Base-by-base conservation (phyloP, 2,329 filamentous ascomycete genomes). In the Lanzia echinophila region DNA sequence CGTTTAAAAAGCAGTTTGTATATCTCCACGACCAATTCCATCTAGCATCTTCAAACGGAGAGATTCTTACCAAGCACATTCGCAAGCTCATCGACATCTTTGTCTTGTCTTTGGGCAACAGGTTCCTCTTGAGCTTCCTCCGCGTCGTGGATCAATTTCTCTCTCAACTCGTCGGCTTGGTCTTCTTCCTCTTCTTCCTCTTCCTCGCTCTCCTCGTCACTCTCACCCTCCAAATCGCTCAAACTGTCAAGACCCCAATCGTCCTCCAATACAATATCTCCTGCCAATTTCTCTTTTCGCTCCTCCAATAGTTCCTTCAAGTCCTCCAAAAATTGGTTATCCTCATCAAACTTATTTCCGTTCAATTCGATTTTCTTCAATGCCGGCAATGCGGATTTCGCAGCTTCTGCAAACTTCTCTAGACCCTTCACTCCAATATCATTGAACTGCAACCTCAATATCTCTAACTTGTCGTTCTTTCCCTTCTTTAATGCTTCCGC, bases 331-430 rank as follows among this genome's bases (percentile, higher is more conserved):
- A 81, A 81, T 45, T 81, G 76, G 63, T 97, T 90, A 2, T 95
- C 90, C 70, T 96, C 91, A 8, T 80, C 76, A 64, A 99, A 96
- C 68, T 90, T 94, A 75, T 99, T 99, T 48, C 94, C 94, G 69
- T 99, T 97, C 61, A 99, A 75, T 73, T 97, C 94, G 47, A 99
- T 82, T 64, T 91, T 85, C 73, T 86, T 87, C 61, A 99, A 74
- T 12, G 80, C 79, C 1, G 90, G 90, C 8, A 99, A 78, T 2
- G 78, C 77, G 8, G 79, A 74, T 63, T 82, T 82, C 4, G 83
- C 83, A 2, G 88, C 88, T 19, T 79, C 73, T 3, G 85, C 79
- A 51, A 99, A 77, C 2, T 78, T 79, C 67, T 87, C 84, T 47
- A 97, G 71, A 17, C 86, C 88, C 54, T 83, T 79, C 1, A 84